Conservation (phyloP, 202 grass and related monocot species). For the Dendrocalamus latiflorus region DNA sequence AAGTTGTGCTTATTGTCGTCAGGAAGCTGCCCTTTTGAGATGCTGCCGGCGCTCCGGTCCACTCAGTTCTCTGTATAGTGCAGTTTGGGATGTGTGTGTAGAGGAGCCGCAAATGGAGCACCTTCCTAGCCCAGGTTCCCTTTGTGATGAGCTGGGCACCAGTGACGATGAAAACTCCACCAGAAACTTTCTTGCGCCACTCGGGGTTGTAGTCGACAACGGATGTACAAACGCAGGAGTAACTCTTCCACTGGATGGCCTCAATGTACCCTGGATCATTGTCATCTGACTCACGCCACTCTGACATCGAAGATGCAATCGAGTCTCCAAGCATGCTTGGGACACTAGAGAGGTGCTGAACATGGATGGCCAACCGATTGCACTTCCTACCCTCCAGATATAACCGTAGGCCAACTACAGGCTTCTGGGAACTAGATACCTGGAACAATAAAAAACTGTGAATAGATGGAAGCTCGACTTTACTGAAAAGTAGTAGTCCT, state of each 20-base stretch:
- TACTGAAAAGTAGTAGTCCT: background rate
- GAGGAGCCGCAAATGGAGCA: constrained; percentile 72
- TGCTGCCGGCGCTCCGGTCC: constrained; percentile 51
- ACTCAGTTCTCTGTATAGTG: constrained; percentile 64
- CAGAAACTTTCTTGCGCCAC: constrained; percentile 55
- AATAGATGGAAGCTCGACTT: no score
- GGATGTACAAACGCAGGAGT: constrained; percentile 47
- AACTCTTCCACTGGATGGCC: constrained; percentile 29
- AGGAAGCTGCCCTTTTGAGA: constrained; percentile 92
- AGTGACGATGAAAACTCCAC: constrained; percentile 79
- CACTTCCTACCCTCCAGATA: constrained; percentile 88
- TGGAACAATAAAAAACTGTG: constrained; percentile 12
- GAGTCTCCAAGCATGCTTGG: constrained; percentile 79
- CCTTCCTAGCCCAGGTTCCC: constrained; percentile 84
- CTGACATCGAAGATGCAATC: constrained; percentile 36
- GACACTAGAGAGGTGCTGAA: constrained; percentile 88
- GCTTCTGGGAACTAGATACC: constrained; percentile 76
- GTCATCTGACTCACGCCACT: constrained; percentile 81
- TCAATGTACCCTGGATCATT: constrained; percentile 66
- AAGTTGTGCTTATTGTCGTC: constrained; percentile 74
- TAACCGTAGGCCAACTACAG: constrained; percentile 69
- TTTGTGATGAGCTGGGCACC: constrained; percentile 82
- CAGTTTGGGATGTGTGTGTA: constrained; percentile 78
- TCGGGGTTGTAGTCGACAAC: constrained; percentile 55
- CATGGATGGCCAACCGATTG: constrained; percentile 90